phyloP scores from a whole-genome alignment of 2,329 filamentous ascomycete genomes.

The Claviceps sp. region DNA sequence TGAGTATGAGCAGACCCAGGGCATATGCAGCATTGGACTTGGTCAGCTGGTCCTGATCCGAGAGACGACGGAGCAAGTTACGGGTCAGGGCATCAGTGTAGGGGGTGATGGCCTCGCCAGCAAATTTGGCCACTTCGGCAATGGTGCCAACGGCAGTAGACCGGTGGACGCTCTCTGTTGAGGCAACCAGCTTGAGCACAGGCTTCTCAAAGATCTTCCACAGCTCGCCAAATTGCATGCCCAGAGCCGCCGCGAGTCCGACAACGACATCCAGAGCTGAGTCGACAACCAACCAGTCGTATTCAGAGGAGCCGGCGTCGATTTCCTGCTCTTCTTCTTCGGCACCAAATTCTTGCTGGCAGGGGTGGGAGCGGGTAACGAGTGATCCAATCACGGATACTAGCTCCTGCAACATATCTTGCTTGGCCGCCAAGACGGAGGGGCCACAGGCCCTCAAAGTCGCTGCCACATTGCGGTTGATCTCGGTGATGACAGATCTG shows the following conservation, averaged over 20 bases:
- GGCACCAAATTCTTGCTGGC: slow-evolving; percentile 78
- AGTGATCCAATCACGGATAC: slow-evolving; percentile 64
- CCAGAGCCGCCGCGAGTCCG: slow-evolving; percentile 70
- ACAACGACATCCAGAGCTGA: slow-evolving; percentile 85
- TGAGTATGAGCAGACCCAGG: slow-evolving; percentile 68
- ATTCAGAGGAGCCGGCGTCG: slow-evolving; percentile 73
- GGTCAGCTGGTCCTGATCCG: slow-evolving; percentile 79
- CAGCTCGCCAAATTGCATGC: slow-evolving; percentile 66
- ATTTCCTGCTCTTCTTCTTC: slow-evolving; percentile 64
- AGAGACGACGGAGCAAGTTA: slow-evolving; percentile 71
- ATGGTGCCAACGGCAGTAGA: slow-evolving; percentile 84
- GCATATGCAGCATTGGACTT: slow-evolving; percentile 95
- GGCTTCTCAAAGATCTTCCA: slow-evolving; percentile 96
- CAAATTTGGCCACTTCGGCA: slow-evolving; percentile 78
- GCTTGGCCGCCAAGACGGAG: slow-evolving; percentile 61
- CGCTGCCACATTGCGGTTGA: slow-evolving; percentile 85
- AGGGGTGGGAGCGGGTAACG: slow-evolving; percentile 81
- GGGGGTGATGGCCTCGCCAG: slow-evolving; percentile 67
- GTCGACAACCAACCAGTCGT: slow-evolving; percentile 94
- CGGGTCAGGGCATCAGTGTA: slow-evolving; percentile 67
- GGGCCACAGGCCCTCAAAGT: slow-evolving; percentile 87
- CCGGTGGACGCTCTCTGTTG: slow-evolving; percentile 74
- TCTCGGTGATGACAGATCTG: slow-evolving; percentile 80
- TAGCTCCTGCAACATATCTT: slow-evolving; percentile 56
- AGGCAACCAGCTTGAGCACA: slow-evolving; percentile 75